Evolutionary conservation across 768 basidiomycete genomes (phyloP).

Genomic region (Thelephora ganbajun): DNA sequence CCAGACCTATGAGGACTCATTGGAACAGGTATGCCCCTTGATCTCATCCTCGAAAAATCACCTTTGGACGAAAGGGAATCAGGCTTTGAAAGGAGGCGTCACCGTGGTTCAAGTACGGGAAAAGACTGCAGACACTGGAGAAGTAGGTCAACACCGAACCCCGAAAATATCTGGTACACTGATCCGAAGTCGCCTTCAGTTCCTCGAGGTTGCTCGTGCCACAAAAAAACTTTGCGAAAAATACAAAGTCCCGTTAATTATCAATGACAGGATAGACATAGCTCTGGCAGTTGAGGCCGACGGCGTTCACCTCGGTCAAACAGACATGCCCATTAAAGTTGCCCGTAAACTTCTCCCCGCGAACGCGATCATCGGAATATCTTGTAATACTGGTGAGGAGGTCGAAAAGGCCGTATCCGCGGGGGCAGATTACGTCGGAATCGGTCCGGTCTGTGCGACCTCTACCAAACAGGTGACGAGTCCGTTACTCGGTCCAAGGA

Average conservation of each 20-base stretch:
- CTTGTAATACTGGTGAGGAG: conserved; percentile 57
- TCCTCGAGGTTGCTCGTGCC: conserved; percentile 55
- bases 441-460: conserved; percentile 77
- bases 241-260: conserved; percentile 71
- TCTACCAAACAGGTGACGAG: conserved; percentile 61
- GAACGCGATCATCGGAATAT: conserved; percentile 66
- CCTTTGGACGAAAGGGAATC: background rate
- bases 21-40: conserved; percentile 47
- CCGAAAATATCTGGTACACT: background rate
- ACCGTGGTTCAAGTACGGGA: conserved; percentile 86
- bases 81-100: conserved; percentile 80
- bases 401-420: conserved; percentile 45
- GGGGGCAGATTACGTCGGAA: conserved; percentile 75
- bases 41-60: too few species aligned
- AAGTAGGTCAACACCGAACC: conserved; percentile 28
- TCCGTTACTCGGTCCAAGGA: conserved; percentile 56
- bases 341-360: conserved; percentile 58
- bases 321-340: conserved; percentile 59
- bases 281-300: conserved; percentile 62
- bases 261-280: conserved; percentile 83
- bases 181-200: conserved; percentile 27
- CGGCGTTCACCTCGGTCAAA: conserved; percentile 85
- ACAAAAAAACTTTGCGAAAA: conserved; percentile 61
- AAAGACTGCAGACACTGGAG: conserved; percentile 67
- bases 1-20: conserved; percentile 53